A percentile compares a stretch with the other conserved stretches of the same genome.
phyloP scores from a whole-genome alignment of 495 filamentous ascomycete species.

The Xylaria intraflava region DNA sequence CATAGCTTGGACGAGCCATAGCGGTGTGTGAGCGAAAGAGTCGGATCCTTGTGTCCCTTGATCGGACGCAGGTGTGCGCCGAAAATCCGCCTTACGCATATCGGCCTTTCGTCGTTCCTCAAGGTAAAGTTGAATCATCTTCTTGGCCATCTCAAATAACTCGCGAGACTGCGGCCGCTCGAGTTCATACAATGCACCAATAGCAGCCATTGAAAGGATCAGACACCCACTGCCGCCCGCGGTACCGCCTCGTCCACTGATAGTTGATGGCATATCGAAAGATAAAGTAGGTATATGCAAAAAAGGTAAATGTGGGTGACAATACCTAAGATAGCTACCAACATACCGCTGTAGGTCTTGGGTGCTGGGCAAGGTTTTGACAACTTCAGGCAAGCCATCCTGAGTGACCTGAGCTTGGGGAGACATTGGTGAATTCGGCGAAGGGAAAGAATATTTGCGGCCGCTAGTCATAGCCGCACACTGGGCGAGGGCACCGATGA shows the following conservation, averaged over 20 bases:
- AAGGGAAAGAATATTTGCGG: conserved; percentile 70
- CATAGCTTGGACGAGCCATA: conserved; percentile 99
- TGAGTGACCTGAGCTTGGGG: conserved; percentile 44
- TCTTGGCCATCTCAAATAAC: conserved; percentile 87
- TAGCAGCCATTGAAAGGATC: conserved; percentile 91
- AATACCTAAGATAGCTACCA: conserved; percentile 84
- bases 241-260: conserved; percentile 57
- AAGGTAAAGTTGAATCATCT: conserved; percentile 88
- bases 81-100: conserved; percentile 70
- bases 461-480: conserved; percentile 64
- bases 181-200: conserved; percentile 90
- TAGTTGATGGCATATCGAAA: conserved; percentile 72
- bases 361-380: conserved; percentile 67
- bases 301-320: conserved; percentile 92
- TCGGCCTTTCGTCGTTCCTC: conserved; percentile 90
- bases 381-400: conserved; percentile 44
- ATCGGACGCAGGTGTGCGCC: conserved; percentile 47
- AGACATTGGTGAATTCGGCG: conserved; percentile 58
- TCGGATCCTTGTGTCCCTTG: conserved; percentile 50
- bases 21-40: conserved; percentile 69
- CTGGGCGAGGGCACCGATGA: conserved; percentile 76
- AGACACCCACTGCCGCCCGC: conserved; percentile 82
- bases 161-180: conserved; percentile 75
- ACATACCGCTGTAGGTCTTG: conserved; percentile 89
- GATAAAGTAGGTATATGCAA: conserved; percentile 87